These are phyloP conservation scores for Uromyces viciae-fabae DNA, from an alignment of 1,284 basidiomycete species.

Conservation along the genomic window DNA sequence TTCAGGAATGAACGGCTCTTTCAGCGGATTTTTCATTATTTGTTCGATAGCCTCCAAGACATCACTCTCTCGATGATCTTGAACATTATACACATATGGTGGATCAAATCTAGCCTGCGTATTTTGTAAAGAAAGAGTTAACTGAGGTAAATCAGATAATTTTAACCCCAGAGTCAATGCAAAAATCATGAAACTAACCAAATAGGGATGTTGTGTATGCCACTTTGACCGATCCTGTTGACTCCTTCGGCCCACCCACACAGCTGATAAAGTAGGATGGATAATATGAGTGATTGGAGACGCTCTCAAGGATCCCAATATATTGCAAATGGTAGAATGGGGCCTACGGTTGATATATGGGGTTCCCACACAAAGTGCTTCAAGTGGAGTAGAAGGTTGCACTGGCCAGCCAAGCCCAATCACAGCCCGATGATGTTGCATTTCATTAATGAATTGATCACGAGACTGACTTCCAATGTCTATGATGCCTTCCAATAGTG, in stretches of 20 bases:
- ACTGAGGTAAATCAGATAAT: background rate
- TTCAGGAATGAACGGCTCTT: conserved; percentile 21
- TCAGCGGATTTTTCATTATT: conserved; percentile 20
- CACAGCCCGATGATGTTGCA: conserved; percentile 30
- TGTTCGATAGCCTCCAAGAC: conserved; percentile 6
- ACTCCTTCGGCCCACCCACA: conserved; percentile 27
- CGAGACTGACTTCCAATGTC: conserved; percentile 21
- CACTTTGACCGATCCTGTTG: conserved; percentile 35
- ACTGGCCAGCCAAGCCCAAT: conserved; percentile 38
- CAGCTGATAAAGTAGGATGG: background rate
- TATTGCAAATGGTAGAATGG: background rate
- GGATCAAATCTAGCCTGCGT: conserved; percentile 27
- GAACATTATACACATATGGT: conserved; percentile 42
- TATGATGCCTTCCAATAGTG: background rate
- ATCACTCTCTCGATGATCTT: conserved; percentile 26
- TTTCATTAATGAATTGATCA: conserved; percentile 21
- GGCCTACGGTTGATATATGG: conserved; percentile 37
- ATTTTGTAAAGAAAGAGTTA: background rate
- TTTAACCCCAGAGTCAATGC: background rate
- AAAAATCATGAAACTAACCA: conserved; percentile 1
- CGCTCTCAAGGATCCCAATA: background rate
- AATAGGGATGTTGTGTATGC: conserved; percentile 40
- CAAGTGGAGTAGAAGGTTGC: conserved; percentile 36
- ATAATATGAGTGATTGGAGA: background rate
- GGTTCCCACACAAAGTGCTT: conserved; percentile 40